Evolutionary conservation across 2,329 filamentous ascomycete species (phyloP), one percentile per base, ranked within the genome.

Genomic region (Zasmidium angulare): DNA sequence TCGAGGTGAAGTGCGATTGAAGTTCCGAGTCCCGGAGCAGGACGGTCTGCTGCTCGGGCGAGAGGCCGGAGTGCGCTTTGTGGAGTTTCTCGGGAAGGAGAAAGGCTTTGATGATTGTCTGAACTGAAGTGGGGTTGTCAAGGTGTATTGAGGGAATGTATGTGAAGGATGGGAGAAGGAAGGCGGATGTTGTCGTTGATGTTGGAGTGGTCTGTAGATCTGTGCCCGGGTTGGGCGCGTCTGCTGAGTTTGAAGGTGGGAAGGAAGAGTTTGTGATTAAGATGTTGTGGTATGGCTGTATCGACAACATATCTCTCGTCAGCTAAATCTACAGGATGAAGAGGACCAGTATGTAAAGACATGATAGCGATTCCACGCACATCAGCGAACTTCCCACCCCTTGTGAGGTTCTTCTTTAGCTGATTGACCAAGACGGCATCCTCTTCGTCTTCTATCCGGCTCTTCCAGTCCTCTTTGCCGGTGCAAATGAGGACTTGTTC

Each of bases 401-500:
- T 73, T 3, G 76, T 75, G 19, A 81, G 68, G 2, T 76, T 66
- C 49, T 69, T 82, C 72, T 90, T 93, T 59, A 97, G 74, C 56
- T 90, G 87, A 40, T 88, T 86, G 4, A 88, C 86, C 19, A 93
- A 80, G 14, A 75, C 76, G 23, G 79, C 72, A 2, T 77, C 72
- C 17, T 88, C 85, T 60, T 96, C 91, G 49, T 96, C 87, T 72
- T 96, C 92, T 63, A 97, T 96, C 58, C 85, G 84, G 70, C 89
- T 93, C 24, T 82, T 80, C 93, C 93, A 97, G 76, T 96, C 90
- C 26, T 82, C 77, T 61, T 86, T 85, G 3, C 91, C 92, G 0
- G 92, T 96, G 63, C 89, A 93, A 14, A 97, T 81, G 10, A 98
- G 76, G 2, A 97, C 84, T 67, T 97, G 92, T 74, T 96, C 88